Evolutionary conservation across 495 filamentous ascomycete species (phyloP).

Genomic region (Trichoderma gamsii): DNA sequence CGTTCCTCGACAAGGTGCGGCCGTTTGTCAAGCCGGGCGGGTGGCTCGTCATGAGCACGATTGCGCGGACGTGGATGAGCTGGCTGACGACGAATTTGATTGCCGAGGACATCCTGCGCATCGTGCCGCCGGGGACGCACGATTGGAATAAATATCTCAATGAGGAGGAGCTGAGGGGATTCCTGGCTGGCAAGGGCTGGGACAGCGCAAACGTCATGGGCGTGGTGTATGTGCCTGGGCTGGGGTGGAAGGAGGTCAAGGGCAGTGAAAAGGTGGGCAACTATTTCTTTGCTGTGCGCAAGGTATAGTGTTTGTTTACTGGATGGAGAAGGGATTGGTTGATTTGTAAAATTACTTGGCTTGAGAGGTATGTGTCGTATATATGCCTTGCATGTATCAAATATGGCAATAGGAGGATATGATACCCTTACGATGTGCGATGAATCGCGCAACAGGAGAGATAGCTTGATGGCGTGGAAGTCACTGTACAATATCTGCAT

Average conservation of each 20-base stretch:
- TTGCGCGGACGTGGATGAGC: slow-evolving; percentile 77
- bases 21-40: slow-evolving; percentile 81
- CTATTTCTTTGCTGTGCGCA: slow-evolving; percentile 91
- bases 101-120: slow-evolving; percentile 79
- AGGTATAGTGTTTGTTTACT: slow-evolving; percentile 22
- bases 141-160: slow-evolving; percentile 96
- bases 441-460: background rate
- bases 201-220: slow-evolving; percentile 60
- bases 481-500: background rate
- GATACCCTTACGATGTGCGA: slow-evolving; percentile 1
- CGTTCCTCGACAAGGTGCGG: slow-evolving; percentile 63
- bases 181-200: slow-evolving; percentile 49
- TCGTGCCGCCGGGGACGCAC: slow-evolving; percentile 89
- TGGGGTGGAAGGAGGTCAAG: slow-evolving; percentile 81
- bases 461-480: background rate
- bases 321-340: too few species aligned
- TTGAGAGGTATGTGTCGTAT: background rate
- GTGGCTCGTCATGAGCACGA: slow-evolving; percentile 87
- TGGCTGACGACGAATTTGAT: slow-evolving; percentile 89
- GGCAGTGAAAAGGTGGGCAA: slow-evolving; percentile 87
- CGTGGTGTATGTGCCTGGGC: slow-evolving; percentile 80
- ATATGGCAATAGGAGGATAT: background rate
- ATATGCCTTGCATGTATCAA: background rate
- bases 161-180: slow-evolving; percentile 66
- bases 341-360: too few species aligned